Base-by-base conservation (phyloP, 176 grass and related monocot species). In the Aegilops speltoides region DNA sequence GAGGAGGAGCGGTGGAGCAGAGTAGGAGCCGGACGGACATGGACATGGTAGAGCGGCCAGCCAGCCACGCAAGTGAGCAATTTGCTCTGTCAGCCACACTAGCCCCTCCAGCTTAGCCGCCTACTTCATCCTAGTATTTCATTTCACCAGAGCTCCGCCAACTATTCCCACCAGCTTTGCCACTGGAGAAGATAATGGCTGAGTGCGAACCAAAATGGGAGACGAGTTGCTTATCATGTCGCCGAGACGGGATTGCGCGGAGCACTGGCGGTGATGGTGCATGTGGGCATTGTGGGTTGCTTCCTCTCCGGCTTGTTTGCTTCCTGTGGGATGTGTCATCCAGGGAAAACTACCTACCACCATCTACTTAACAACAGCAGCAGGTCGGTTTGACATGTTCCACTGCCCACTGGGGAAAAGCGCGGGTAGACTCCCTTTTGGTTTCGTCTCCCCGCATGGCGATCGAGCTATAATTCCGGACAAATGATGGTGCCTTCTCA, bases 271-370 rank as follows among this genome's bases (percentile, higher is more conserved):
- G 68, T 31, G 4, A 10, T 31, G 48, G 16, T 1, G 76, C 76
- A 80, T 66, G 82, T 16, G 82, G 67, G 70, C 54, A 71, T 83
- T 24, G 63, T 78, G 61, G 37, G 32, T 59, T 80, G 33, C 56
- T 52, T 37, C 36, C 36, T 46, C 13, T 12, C 43, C 43, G 56
- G 77, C 36, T 81, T 75, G 50, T 20, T 61, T 67, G 59, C 72
- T 73, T 81, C 10, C 11, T 78, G 28, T 71, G 11, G 65, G 84
- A 25, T 41, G 29, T 41, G 29, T 41, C 65, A 20, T 76, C 38
- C 17, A 6, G 8, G 23, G 84, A 83, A 84, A 84, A 90, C 80
- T 59, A 87, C 89, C 22, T 71, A 57, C 41, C 64, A 90, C 79
- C 89, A 24, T 74, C 83, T 70, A 7, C 62, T 73, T 68, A 62